Evolutionary conservation across 805 yeast species (phyloP), one percentile per base, ranked within the genome.

Genomic region (Kodamaea restingae): DNA sequence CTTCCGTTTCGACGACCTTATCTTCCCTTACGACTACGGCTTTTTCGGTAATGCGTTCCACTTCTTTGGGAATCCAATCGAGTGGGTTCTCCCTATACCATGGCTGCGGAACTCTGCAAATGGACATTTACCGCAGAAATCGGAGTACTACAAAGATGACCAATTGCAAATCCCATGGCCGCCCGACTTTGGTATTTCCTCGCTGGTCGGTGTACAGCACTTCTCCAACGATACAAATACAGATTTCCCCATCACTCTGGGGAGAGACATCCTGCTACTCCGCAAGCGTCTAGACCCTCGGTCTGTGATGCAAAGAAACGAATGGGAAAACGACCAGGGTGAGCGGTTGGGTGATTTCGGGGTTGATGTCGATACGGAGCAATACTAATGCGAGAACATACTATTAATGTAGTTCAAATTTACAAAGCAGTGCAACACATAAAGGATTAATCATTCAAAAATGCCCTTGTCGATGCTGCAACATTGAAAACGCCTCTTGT

Each of bases 91-190:
- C 45, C 95, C 96, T 0, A 85, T 81, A 78, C 80, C 84, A 1
- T 55, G 51, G 2, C 81, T 96, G 0, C 39, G 46, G 8, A n/a
- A 27, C 10, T 35, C 28, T 80, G 80, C 1, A 20, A 63, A 73
- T 47, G 97, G 96, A 0, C 52, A 74, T 36, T 52, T 52, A 1
- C 88, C 79, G 45, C 60, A 59, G 5, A 79, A 73, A 33, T 48
- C 54, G 43, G 86, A 81, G 32, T 59, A 67, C 24, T 55, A 72
- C 12, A 72, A 66, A 36, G 75, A 68, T 17, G 84, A 81, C 49
- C 75, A 84, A 43, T 60, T 82, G 38, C 74, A 77, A 1, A 63
- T 83, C 28, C 93, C 96, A 2, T 91, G 97, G 95, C 98, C 98
- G 1, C 95, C 96, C 1, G 95, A 88, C 61, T 88, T 87, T 4